These are phyloP conservation scores for Monosporascus sp. DNA, from an alignment of 2,329 filamentous ascomycete genomes.

Conservation along the genomic window DNA sequence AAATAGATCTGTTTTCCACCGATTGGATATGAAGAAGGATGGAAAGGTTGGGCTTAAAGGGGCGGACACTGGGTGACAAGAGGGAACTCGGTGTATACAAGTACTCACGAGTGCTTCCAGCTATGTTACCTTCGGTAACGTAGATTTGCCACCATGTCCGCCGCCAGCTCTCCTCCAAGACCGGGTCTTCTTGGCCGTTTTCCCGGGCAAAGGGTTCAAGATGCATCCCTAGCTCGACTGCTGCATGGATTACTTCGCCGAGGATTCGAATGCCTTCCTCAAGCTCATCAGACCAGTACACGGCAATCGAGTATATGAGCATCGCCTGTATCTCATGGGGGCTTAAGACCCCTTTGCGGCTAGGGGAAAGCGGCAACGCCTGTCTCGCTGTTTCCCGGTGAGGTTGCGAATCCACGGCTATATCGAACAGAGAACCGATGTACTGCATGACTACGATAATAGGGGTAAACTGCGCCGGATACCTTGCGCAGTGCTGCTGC, in stretches of 20 bases:
- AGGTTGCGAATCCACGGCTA: neutral
- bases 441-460: neutral
- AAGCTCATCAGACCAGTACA: neutral
- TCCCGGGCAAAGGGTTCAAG: neutral
- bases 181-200: neutral
- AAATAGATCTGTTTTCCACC: no score
- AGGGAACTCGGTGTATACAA: no score
- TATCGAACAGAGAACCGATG: neutral
- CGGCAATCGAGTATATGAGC: neutral
- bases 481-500: neutral
- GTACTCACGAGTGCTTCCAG: neutral
- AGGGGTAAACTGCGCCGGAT: neutral
- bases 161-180: neutral
- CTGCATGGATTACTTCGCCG: neutral
- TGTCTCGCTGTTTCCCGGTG: neutral
- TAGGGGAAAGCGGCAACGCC: neutral
- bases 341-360: neutral
- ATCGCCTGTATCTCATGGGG: neutral
- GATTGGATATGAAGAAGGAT: no score
- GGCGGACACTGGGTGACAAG: no score
- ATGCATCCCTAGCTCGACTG: neutral
- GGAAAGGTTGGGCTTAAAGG: no score
- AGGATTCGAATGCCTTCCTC: neutral
- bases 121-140: neutral
- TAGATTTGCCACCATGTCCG: neutral